Percentiles rank a stretch among this genome's conserved stretches.
Evolutionary conservation across 768 basidiomycete species (phyloP).

Genomic region (Psilocybe cyanescens): DNA sequence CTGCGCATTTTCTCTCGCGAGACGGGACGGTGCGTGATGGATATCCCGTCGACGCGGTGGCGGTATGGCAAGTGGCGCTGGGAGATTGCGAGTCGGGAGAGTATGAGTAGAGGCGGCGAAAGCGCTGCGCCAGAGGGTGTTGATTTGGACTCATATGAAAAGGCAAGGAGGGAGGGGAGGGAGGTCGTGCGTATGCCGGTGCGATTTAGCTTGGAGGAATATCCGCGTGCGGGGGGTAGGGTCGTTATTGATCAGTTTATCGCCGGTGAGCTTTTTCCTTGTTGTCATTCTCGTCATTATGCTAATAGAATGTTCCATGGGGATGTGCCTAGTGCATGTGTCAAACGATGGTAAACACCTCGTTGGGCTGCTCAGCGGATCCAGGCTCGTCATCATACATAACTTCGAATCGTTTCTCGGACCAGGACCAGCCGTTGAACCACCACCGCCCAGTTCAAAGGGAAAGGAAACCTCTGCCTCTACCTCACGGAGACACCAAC

Average conservation of each 20-base stretch:
- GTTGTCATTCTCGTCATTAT: no score
- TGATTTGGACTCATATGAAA: conserved; percentile 9
- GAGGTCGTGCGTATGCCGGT: conserved; percentile 17
- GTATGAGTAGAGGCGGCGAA: background rate
- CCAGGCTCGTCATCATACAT: conserved; percentile 44
- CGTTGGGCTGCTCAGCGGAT: conserved; percentile 39
- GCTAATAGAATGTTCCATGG: background rate
- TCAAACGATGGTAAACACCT: conserved; percentile 55
- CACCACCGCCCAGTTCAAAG: background rate
- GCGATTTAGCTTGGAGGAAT: conserved; percentile 15
- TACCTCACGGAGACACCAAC: background rate
- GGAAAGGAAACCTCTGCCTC: background rate
- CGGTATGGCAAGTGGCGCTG: conserved; percentile 40
- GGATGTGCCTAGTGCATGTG: conserved; percentile 40
- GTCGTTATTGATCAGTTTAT: conserved; percentile 45
- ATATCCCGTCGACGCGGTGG: conserved; percentile 39
- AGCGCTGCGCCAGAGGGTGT: background rate
- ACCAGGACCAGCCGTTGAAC: conserved; percentile 10
- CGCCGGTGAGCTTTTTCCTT: conserved; percentile 40
- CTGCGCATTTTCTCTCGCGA: conserved; percentile 60
- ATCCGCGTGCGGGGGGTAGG: background rate
- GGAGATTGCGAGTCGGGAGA: conserved; percentile 19
- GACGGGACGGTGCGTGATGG: conserved; percentile 46
- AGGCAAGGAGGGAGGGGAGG: conserved; percentile 13
- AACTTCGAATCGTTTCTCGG: conserved; percentile 43